Conservation (phyloP, 331 rosid species). For the Arachis monticola region DNA sequence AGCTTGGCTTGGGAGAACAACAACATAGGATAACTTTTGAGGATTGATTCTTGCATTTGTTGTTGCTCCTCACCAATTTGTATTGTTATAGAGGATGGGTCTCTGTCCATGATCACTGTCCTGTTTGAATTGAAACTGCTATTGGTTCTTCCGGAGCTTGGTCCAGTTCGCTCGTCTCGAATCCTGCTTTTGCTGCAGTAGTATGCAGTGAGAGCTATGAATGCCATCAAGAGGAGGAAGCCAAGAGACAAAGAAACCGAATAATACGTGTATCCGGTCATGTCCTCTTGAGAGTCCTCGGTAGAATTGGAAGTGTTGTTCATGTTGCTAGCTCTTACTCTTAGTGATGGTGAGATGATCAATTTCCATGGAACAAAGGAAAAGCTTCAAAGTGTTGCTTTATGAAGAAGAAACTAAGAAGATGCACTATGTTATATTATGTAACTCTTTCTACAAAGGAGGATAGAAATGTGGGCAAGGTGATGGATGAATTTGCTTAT, state of each 20-base stretch:
- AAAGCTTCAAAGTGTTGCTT: background rate
- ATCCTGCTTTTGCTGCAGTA: slow-evolving; percentile 23
- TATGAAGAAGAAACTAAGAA: background rate
- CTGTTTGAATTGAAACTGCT: background rate
- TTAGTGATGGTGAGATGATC: background rate
- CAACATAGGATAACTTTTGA: slow-evolving; percentile 44
- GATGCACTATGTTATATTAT: background rate
- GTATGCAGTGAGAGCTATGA: slow-evolving; percentile 6
- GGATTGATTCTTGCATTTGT: slow-evolving; percentile 15
- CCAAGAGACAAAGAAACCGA: slow-evolving; percentile 30
- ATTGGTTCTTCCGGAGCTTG: background rate
- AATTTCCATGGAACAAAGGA: background rate
- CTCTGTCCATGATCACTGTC: background rate
- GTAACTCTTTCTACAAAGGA: background rate
- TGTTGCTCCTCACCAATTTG: slow-evolving; percentile 38
- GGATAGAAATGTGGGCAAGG: background rate
- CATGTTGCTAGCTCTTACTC: slow-evolving; percentile 19
- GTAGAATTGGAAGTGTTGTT: slow-evolving; percentile 24
- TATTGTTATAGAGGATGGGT: background rate
- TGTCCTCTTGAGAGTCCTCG: background rate
- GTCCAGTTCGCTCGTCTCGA: background rate
- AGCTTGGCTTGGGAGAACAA: slow-evolving; percentile 46
- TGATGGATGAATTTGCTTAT: background rate
- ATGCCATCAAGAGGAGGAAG: slow-evolving; percentile 11
- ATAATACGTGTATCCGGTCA: background rate